Conservation (phyloP, 139 green algal species). For the Chlamydomonas schloesseri region DNA sequence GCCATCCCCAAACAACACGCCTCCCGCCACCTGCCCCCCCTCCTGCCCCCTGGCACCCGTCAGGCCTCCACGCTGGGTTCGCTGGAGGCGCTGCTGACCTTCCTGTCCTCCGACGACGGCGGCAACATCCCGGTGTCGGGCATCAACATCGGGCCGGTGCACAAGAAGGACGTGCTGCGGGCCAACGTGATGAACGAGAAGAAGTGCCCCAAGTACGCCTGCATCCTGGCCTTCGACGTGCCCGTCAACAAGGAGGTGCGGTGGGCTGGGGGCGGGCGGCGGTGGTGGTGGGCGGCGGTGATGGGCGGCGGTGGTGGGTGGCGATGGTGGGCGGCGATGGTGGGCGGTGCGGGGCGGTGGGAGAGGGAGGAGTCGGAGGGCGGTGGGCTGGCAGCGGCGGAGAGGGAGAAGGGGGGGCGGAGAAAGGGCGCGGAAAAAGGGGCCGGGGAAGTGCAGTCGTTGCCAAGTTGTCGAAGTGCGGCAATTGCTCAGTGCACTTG, state of each 20-base stretch:
- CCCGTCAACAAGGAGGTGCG: conserved; percentile 85
- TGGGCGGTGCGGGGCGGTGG: too few relatives aligned
- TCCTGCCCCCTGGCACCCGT: neutral
- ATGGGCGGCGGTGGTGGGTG: too few relatives aligned
- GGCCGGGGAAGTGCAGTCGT: too few relatives aligned
- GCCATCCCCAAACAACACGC: neutral
- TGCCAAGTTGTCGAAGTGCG: too few relatives aligned
- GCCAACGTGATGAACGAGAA: conserved; percentile 98
- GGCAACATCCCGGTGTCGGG: conserved; percentile 60
- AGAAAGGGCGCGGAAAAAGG: too few relatives aligned
- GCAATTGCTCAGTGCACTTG: too few relatives aligned
- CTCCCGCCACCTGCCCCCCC: neutral
- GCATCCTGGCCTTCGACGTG: conserved; percentile 98
- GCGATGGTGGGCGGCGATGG: neutral
- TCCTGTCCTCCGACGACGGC: conserved; percentile 82
- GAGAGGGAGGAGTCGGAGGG: too few relatives aligned
- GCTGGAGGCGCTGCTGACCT: conserved; percentile 97
- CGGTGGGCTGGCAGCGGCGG: neutral
- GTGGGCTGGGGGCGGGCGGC: too few relatives aligned
- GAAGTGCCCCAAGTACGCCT: conserved; percentile 86
- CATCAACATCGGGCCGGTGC: conserved; percentile 97
- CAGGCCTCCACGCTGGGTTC: conserved; percentile 96
- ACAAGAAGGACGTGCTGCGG: conserved; percentile 97
- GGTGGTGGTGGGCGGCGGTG: too few relatives aligned
- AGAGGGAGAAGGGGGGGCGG: too few relatives aligned